Conservation (phyloP, 2,329 filamentous ascomycete species). For the Cladophialophora psammophila region DNA sequence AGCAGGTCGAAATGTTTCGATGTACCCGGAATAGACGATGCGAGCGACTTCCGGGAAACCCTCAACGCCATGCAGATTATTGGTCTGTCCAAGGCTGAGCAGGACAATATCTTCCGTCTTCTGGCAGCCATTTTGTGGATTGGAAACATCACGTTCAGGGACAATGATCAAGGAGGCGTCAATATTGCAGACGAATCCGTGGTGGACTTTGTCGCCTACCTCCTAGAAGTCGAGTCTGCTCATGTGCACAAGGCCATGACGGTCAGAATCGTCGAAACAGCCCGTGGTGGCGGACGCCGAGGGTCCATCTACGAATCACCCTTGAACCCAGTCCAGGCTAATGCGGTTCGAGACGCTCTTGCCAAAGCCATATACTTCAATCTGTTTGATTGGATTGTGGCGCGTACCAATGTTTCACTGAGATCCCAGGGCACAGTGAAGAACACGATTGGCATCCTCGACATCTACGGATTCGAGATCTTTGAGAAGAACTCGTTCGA, state of each 20-base stretch:
- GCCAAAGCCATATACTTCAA: constrained; percentile 97
- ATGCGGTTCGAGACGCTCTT: constrained; percentile 85
- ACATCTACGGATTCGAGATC: constrained; percentile 99
- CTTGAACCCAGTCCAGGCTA: constrained; percentile 85
- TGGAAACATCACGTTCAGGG: constrained; percentile 88
- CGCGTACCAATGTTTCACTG: constrained; percentile 86
- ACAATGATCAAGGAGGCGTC: constrained; percentile 89
- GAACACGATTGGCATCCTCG: constrained; percentile 93
- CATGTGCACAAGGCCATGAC: constrained; percentile 88
- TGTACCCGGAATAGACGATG: constrained; percentile 91
- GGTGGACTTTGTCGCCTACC: constrained; percentile 91
- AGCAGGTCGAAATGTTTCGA: constrained; percentile 94
- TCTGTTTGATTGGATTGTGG: constrained; percentile 98
- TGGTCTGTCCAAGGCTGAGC: constrained; percentile 83
- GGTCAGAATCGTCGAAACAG: constrained; percentile 80
- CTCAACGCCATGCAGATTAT: constrained; percentile 95
- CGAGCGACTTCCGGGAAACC: constrained; percentile 87
- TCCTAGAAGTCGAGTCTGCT: constrained; percentile 83
- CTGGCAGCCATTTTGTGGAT: constrained; percentile 90
- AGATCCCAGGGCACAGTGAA: constrained; percentile 76
- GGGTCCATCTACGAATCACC: constrained; percentile 76
- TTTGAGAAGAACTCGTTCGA: constrained; percentile 99
- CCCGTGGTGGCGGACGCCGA: constrained; percentile 66
- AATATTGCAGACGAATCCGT: constrained; percentile 87
- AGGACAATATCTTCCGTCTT: constrained; percentile 97